Percentiles rank a stretch among this genome's conserved stretches.
These are phyloP conservation scores for Hymenoscyphus occultus DNA, from an alignment of 2,329 filamentous ascomycete species.

Conservation along the genomic window DNA sequence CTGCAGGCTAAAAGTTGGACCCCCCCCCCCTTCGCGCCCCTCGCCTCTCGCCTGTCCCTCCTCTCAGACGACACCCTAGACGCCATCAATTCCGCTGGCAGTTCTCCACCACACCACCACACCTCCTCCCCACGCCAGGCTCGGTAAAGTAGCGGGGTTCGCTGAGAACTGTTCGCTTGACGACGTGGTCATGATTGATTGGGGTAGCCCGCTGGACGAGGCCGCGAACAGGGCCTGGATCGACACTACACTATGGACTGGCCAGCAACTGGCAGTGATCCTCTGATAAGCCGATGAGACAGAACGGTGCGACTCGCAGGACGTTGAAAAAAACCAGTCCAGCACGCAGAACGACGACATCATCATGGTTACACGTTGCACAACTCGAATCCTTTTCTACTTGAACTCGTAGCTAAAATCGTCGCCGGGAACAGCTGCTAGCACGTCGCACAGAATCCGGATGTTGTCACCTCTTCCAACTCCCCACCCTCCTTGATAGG, in stretches of 20 bases:
- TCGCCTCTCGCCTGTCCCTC: background rate
- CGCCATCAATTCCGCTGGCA: conserved; percentile 14
- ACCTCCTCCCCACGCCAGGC: conserved; percentile 1
- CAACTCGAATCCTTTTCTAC: conserved; percentile 4
- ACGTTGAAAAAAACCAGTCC: conserved; percentile 3
- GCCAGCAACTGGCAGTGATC: conserved; percentile 10
- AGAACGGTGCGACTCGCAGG: conserved; percentile 3
- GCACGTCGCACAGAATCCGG: conserved; percentile 8
- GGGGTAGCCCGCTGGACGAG: conserved; percentile 27
- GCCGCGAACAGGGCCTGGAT: conserved; percentile 22
- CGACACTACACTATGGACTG: conserved; percentile 16
- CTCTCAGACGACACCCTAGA: conserved; percentile 15
- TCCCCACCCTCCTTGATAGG: conserved; percentile 14
- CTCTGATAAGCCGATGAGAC: conserved; percentile 27
- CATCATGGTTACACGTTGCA: conserved; percentile 4
- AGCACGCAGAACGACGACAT: conserved; percentile 15
- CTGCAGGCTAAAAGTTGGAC: conserved; percentile 24
- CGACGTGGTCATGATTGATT: conserved; percentile 35
- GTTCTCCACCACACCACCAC: background rate
- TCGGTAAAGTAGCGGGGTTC: conserved; percentile 18
- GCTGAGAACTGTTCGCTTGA: conserved; percentile 17
- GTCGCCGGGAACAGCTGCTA: background rate
- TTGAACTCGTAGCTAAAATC: conserved; percentile 3
- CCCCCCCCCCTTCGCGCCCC: background rate
- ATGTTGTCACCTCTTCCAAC: background rate